Evolutionary conservation across 495 filamentous ascomycete genomes (phyloP).

Genomic region (Lindgomyces ingoldianus): DNA sequence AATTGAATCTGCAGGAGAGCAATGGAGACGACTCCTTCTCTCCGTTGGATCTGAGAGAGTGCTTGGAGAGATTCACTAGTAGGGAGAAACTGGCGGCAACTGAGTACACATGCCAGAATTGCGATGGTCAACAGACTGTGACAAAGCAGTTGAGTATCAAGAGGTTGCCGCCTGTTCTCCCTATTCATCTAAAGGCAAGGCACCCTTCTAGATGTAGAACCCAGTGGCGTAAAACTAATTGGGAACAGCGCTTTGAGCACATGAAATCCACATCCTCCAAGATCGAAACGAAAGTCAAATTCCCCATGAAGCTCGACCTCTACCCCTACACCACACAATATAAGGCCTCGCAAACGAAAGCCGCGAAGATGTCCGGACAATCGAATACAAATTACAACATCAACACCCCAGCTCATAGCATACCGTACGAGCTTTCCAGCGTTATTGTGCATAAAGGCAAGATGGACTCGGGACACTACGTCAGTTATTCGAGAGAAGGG

Average conservation of each 20-base stretch:
- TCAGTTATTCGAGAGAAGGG: conserved; percentile 77
- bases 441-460: conserved; percentile 86
- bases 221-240: conserved; percentile 11
- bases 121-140: conserved; percentile 67
- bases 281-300: conserved; percentile 76
- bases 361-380: conserved; percentile 5
- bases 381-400: conserved; percentile 30
- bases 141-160: conserved; percentile 79
- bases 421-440: conserved; percentile 71
- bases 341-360: conserved; percentile 41
- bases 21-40: conserved; percentile 26
- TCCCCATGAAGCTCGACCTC: conserved; percentile 86
- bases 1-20: conserved; percentile 45
- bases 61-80: conserved; percentile 77
- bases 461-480: conserved; percentile 88
- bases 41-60: conserved; percentile 58
- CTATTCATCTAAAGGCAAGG: conserved; percentile 84
- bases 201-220: conserved; percentile 1
- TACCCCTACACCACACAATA: conserved; percentile 75
- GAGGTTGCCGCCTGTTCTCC: conserved; percentile 78
- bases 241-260: conserved; percentile 74
- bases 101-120: conserved; percentile 79
- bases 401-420: conserved; percentile 23
- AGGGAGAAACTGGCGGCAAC: conserved; percentile 69
- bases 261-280: conserved; percentile 68